Base-by-base conservation (phyloP, 2,329 filamentous ascomycete species). In the Hansfordia pulvinata region DNA sequence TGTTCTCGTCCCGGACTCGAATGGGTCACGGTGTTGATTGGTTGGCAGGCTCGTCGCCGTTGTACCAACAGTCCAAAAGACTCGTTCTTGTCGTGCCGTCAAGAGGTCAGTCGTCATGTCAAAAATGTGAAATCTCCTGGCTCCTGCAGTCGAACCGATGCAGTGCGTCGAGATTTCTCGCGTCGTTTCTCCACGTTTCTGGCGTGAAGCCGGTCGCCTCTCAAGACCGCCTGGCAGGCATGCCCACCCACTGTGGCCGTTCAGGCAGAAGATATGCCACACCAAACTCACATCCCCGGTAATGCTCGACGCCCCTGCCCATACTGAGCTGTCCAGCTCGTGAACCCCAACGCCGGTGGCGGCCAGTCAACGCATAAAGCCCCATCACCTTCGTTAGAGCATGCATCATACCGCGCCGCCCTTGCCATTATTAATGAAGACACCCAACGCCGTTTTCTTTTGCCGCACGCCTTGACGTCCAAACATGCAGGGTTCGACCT, bases 91-190 rank as follows among this genome's bases (percentile, higher is more conserved):
- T 14, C 19, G 24, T 25, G 13, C n/a, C 23, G 18, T 17, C 23
- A 5, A 14, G 13, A n/a, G n/a, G n/a, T n/a, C n/a, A n/a, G 10
- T 19, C 15, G 17, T 14, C 19, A 27, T 37, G 30, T 26, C 35
- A 39, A 27, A 31, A 30, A 19, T 31, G n/a, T n/a, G n/a, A n/a
- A n/a, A n/a, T n/a, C n/a, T n/a, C n/a, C 14, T 17, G 4, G 34
- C 40, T 47, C 42, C 44, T 47, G 43, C 42, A 29, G 36, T 46
- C 39, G 43, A 36, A 42, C 40, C 37, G 43, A 44, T 44, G 44
- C 42, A 45, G 44, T 46, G 42, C 40, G 31, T 26, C 36, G 35
- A 28, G 30, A n/a, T n/a, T n/a, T n/a, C n/a, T n/a, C n/a, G n/a
- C n/a, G n/a, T n/a, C n/a, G n/a, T n/a, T n/a, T n/a, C n/a, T n/a